phyloP scores from a whole-genome alignment of 169 alveolate genomes.

The Plasmodium gaboni region DNA sequence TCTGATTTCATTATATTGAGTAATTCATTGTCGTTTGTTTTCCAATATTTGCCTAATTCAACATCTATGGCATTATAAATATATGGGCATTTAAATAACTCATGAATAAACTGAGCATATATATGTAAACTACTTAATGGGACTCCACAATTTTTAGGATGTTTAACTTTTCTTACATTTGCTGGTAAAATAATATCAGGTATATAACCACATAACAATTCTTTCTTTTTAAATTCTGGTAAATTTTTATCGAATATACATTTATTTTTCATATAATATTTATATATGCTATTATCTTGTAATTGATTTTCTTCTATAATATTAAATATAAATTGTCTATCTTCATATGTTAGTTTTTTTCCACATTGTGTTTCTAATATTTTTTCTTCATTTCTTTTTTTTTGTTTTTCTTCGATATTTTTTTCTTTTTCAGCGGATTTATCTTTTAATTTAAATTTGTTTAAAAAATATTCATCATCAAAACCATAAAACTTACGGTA shows the following conservation, averaged over 20 bases:
- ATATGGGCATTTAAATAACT: constrained; percentile 36
- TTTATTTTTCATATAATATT: constrained; percentile 68
- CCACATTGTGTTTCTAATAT: constrained; percentile 36
- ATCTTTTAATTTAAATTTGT: constrained; percentile 16
- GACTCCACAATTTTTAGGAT: constrained; percentile 57
- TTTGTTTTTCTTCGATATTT: constrained; percentile 20
- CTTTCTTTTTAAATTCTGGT: constrained; percentile 61
- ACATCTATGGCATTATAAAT: constrained; percentile 71
- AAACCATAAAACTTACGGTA: constrained; percentile 42
- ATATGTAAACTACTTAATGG: constrained; percentile 54
- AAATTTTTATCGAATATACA: constrained; percentile 46
- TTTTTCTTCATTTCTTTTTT: constrained; percentile 26
- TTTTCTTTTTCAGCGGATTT: constrained; percentile 9
- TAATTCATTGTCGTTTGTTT: constrained; percentile 56
- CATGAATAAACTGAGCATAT: constrained; percentile 59
- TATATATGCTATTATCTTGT: constrained; percentile 17
- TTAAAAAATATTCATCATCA: constrained; percentile 70
- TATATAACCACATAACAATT: constrained; percentile 50
- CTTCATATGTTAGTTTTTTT: constrained; percentile 27
- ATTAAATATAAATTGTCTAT: constrained; percentile 48
- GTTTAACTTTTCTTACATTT: constrained; percentile 57
- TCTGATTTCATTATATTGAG: constrained; percentile 46
- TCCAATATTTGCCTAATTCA: constrained; percentile 70
- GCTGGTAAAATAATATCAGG: constrained; percentile 73
- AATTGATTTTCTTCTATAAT: constrained; percentile 44